Conservation (phyloP, 306 rosid species). For the Vigna nakashimae region DNA sequence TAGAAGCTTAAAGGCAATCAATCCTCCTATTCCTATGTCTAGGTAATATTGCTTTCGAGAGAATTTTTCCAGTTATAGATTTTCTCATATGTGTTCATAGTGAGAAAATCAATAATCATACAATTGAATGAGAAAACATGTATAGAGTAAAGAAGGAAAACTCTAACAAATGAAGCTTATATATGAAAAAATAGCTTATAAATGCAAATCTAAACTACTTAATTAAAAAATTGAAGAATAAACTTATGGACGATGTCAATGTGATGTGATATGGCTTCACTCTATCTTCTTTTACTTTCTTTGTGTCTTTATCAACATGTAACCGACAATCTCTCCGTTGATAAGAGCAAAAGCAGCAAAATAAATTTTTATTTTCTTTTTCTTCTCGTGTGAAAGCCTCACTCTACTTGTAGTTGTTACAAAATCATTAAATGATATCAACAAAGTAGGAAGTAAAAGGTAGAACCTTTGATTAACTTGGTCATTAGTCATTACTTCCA, state of each 20-base stretch:
- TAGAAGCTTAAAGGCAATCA: no score
- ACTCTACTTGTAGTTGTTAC: background rate
- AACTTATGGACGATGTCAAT: background rate
- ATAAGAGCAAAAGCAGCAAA: background rate
- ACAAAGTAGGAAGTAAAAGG: background rate
- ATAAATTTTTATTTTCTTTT: background rate
- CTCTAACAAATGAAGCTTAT: no score
- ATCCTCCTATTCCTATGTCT: no score
- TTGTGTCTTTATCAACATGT: background rate
- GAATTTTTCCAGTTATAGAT: no score
- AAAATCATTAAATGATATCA: background rate
- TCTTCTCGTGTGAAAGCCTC: background rate
- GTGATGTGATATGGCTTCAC: background rate
- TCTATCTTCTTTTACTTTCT: slow-evolving; percentile 9
- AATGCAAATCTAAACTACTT: background rate
- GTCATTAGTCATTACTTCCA: background rate
- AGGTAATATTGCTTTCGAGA: no score
- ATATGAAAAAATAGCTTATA: no score
- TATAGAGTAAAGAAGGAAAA: no score
- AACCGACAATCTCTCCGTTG: background rate
- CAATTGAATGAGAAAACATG: no score
- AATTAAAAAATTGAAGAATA: background rate
- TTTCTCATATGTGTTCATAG: no score
- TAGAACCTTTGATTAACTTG: background rate
- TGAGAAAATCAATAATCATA: no score